A percentile compares a stretch with the other conserved stretches of the same genome.
phyloP scores from a whole-genome alignment of 345 rosid genomes.

The Iberis pinnata region DNA sequence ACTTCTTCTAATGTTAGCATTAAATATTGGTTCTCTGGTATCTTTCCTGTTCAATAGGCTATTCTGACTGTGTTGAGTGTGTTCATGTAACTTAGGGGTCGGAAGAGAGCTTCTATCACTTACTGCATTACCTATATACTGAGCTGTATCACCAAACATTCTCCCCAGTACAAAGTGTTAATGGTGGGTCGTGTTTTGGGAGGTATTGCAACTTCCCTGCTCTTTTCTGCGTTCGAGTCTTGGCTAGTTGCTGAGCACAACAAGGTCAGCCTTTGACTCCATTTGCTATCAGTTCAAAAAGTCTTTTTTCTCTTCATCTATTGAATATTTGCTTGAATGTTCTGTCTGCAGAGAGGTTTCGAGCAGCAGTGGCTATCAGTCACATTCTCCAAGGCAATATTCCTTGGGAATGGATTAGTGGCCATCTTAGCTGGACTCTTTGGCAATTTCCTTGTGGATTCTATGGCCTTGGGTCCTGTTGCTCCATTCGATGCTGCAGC shows the following conservation, averaged over 20 bases:
- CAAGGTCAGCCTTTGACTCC: conserved; percentile 35
- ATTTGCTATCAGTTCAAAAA: not conserved
- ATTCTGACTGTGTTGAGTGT: not conserved
- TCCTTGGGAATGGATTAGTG: conserved; percentile 63
- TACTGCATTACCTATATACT: conserved; percentile 65
- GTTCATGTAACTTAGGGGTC: conserved; percentile 40
- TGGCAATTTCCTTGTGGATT: conserved; percentile 55
- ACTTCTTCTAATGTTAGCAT: not conserved
- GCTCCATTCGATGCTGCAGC: conserved; percentile 76
- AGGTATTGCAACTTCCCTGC: conserved; percentile 69
- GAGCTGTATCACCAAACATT: conserved; percentile 73
- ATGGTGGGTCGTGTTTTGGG: conserved; percentile 71
- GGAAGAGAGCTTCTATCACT: conserved; percentile 59
- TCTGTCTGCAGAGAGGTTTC: conserved; percentile 43
- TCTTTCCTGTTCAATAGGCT: not conserved
- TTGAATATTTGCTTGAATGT: not conserved
- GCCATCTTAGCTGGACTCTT: conserved; percentile 60
- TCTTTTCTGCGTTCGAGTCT: conserved; percentile 72
- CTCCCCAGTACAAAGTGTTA: conserved; percentile 57
- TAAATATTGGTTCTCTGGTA: not conserved
- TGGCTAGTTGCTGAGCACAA: conserved; percentile 86
- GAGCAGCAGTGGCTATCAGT: conserved; percentile 66
- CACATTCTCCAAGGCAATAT: conserved; percentile 72
- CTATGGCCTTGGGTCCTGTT: conserved; percentile 50
- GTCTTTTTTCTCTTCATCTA: not conserved